Evolutionary conservation across 2,329 filamentous ascomycete genomes (phyloP).

Genomic region (Plenodomus biglobosus): DNA sequence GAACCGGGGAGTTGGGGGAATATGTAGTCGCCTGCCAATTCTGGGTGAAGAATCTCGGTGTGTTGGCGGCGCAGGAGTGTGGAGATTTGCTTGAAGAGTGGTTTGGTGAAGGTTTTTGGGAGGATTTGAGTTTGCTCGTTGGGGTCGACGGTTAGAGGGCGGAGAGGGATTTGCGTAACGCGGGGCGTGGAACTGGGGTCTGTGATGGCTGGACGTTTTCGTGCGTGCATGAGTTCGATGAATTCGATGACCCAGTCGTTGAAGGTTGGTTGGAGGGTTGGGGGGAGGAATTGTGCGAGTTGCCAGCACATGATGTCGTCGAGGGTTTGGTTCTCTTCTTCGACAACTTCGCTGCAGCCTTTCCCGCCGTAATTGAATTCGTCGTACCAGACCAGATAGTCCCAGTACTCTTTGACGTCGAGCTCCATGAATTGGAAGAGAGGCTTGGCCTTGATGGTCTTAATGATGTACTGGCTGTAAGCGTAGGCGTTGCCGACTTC

Average conservation of each 20-base stretch:
- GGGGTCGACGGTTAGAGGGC: slow-evolving; percentile 55
- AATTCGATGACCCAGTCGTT: slow-evolving; percentile 94
- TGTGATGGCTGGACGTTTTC: slow-evolving; percentile 66
- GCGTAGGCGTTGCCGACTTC: slow-evolving; percentile 96
- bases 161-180: slow-evolving; percentile 62
- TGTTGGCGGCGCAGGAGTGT: slow-evolving; percentile 82
- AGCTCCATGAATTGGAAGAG: slow-evolving; percentile 97
- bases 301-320: slow-evolving; percentile 99
- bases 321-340: slow-evolving; percentile 74
- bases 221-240: slow-evolving; percentile 85
- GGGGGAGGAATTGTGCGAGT: slow-evolving; percentile 83
- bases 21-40: slow-evolving; percentile 80
- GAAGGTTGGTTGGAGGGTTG: slow-evolving; percentile 78
- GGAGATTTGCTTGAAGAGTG: slow-evolving; percentile 84
- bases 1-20: slow-evolving; percentile 81
- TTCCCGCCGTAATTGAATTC: slow-evolving; percentile 98
- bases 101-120: slow-evolving; percentile 81
- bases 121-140: slow-evolving; percentile 68
- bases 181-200: slow-evolving; percentile 53
- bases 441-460: slow-evolving; percentile 93
- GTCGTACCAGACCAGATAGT: slow-evolving; percentile 98
- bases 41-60: slow-evolving; percentile 84
- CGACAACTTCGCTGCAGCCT: slow-evolving; percentile 78
- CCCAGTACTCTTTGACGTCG: slow-evolving; percentile 98
- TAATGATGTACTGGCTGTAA: slow-evolving; percentile 96